Conservation (phyloP, 2,329 filamentous ascomycete genomes). For the Dichotomopilus funicola region DNA sequence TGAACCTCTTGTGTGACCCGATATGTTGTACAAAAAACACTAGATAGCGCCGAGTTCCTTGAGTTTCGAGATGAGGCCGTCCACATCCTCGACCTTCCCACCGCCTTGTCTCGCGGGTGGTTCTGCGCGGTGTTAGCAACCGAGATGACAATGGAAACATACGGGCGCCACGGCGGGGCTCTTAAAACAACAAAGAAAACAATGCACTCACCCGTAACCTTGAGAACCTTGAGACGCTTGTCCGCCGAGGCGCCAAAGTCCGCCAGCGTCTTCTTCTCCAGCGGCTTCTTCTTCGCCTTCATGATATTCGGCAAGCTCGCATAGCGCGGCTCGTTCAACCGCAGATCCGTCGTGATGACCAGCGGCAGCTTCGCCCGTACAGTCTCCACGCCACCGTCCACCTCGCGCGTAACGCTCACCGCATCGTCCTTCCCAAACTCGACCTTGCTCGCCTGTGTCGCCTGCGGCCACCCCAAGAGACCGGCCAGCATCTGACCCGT, state of each 20-base stretch:
- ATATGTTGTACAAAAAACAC: conserved; percentile 1
- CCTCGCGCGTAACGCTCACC: conserved; percentile 79
- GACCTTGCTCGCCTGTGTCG: conserved; percentile 85
- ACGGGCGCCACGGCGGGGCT: conserved; percentile 5
- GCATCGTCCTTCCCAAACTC: conserved; percentile 63
- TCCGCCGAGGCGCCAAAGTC: conserved; percentile 74
- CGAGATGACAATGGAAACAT: conserved; percentile 7
- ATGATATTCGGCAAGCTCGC: conserved; percentile 97
- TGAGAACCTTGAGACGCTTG: conserved; percentile 78
- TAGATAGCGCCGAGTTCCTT: conserved; percentile 93
- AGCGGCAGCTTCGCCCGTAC: conserved; percentile 79
- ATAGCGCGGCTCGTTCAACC: conserved; percentile 91
- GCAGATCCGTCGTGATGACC: conserved; percentile 89
- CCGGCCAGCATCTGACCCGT: conserved; percentile 98
- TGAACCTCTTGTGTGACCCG: too few relatives aligned
- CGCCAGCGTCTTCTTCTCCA: conserved; percentile 82
- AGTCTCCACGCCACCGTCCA: conserved; percentile 93
- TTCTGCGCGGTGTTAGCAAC: conserved; percentile 45
- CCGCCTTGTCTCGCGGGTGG: conserved; percentile 83
- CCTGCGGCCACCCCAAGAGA: conserved; percentile 85
- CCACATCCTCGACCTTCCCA: conserved; percentile 95
- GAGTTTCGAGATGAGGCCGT: conserved; percentile 85
- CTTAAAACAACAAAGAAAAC: too few relatives aligned
- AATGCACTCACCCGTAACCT: conserved; percentile 62
- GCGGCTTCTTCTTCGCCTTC: conserved; percentile 99